These are phyloP conservation scores for Coelastrella sp. DNA, from an alignment of 139 green algal genomes.

Conservation along the genomic window DNA sequence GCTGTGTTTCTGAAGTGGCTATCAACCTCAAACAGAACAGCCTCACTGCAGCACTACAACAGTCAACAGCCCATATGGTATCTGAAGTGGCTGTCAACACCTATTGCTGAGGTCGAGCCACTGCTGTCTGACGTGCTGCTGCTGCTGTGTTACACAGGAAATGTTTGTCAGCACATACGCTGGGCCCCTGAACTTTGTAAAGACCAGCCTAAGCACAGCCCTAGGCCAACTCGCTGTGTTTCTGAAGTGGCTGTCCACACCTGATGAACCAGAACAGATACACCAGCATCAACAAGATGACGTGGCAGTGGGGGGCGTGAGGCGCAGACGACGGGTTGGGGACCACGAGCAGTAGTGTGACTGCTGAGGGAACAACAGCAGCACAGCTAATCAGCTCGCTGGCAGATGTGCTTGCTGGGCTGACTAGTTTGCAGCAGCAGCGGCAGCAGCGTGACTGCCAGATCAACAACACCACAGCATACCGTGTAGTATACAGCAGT, in stretches of 20 bases:
- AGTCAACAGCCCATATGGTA: not conserved
- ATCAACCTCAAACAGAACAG: not conserved
- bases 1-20: slow-evolving; percentile 23
- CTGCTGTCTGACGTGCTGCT: not conserved
- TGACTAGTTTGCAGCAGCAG: too few relatives aligned
- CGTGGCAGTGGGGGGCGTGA: too few relatives aligned
- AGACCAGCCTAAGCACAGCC: not conserved
- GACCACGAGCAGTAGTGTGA: too few relatives aligned
- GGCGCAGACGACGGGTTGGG: too few relatives aligned
- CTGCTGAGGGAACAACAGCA: too few relatives aligned
- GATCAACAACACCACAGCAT: too few relatives aligned
- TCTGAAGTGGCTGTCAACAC: slow-evolving; percentile 23
- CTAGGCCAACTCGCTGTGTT: not conserved
- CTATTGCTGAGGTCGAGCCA: not conserved
- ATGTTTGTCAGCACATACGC: too few relatives aligned
- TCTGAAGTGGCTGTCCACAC: slow-evolving; percentile 34
- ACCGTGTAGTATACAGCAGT: too few relatives aligned
- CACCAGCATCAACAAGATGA: slow-evolving; percentile 19
- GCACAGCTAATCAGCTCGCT: too few relatives aligned
- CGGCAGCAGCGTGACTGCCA: too few relatives aligned
- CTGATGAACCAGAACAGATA: not conserved
- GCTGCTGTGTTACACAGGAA: too few relatives aligned
- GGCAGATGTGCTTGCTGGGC: too few relatives aligned
- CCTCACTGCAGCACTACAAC: not conserved
- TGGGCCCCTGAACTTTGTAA: slow-evolving; percentile 10